Evolutionary conservation across 2,329 filamentous ascomycete species (phyloP).

Genomic region (Neospermospora avenae): DNA sequence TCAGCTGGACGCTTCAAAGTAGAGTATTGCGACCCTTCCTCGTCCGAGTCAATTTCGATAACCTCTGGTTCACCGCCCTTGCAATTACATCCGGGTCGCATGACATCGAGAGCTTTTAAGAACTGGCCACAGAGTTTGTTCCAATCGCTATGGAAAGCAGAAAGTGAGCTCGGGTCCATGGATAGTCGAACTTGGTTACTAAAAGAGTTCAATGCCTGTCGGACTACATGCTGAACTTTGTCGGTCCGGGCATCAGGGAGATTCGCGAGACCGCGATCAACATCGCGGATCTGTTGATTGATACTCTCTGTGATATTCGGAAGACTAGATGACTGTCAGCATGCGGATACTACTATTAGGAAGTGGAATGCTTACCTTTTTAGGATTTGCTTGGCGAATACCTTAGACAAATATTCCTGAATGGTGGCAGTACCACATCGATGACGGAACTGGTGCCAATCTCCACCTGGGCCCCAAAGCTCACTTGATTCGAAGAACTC

Average conservation of each 20-base stretch:
- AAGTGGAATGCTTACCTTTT: neutral
- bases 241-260: conserved; percentile 63
- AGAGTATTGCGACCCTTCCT: conserved; percentile 1
- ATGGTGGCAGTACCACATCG: neutral
- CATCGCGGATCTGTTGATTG: conserved; percentile 41
- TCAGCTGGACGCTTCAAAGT: neutral
- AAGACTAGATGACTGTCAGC: neutral
- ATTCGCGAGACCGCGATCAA: conserved; percentile 51
- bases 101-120: conserved; percentile 31
- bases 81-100: conserved; percentile 25
- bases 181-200: conserved; percentile 43
- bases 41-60: conserved; percentile 17
- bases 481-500: neutral
- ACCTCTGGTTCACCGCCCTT: neutral
- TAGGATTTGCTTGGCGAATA: neutral
- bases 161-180: neutral
- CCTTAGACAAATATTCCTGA: neutral
- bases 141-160: conserved; percentile 46
- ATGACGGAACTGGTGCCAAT: neutral
- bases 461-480: neutral
- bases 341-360: too few relatives aligned
- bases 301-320: conserved; percentile 13
- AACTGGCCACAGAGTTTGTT: conserved; percentile 35
- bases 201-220: conserved; percentile 56
- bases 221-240: conserved; percentile 65